A percentile compares a stretch with the other conserved stretches of the same genome.
These are phyloP conservation scores for Ophiorrhiza pumila DNA, from an alignment of 257 asterid genomes.

Conservation along the genomic window DNA sequence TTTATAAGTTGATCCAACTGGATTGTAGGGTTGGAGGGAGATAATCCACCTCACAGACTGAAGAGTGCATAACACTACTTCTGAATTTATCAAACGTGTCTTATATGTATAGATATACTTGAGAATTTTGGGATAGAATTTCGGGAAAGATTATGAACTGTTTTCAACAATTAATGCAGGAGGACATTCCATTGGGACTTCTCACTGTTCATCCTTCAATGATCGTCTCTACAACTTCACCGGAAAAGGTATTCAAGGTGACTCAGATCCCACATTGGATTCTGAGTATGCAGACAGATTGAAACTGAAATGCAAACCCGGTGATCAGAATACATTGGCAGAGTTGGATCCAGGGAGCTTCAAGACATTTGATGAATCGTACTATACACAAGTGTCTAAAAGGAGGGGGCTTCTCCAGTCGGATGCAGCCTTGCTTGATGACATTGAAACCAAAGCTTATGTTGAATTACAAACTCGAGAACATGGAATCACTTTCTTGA, in stretches of 20 bases:
- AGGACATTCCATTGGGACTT: slow-evolving; percentile 41
- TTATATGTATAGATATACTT: too few species aligned
- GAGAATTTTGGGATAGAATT: too few species aligned
- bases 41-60: too few species aligned
- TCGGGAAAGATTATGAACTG: neutral
- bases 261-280: slow-evolving; percentile 32
- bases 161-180: slow-evolving; percentile 14
- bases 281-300: slow-evolving; percentile 21
- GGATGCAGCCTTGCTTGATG: slow-evolving; percentile 40
- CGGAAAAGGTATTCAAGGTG: slow-evolving; percentile 25
- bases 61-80: too few species aligned
- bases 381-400: slow-evolving; percentile 25
- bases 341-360: slow-evolving; percentile 51
- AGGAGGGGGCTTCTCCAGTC: slow-evolving; percentile 44
- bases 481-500: slow-evolving; percentile 32
- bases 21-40: too few species aligned
- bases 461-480: slow-evolving; percentile 22
- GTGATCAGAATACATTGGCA: slow-evolving; percentile 27
- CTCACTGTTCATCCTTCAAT: slow-evolving; percentile 43
- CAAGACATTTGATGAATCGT: slow-evolving; percentile 33
- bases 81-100: too few species aligned
- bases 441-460: slow-evolving; percentile 32
- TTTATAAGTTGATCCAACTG: too few species aligned
- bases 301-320: slow-evolving; percentile 30
- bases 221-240: slow-evolving; percentile 40